Evolutionary conservation across 2,329 filamentous ascomycete genomes (phyloP).

Genomic region (Claviceps arundinis): DNA sequence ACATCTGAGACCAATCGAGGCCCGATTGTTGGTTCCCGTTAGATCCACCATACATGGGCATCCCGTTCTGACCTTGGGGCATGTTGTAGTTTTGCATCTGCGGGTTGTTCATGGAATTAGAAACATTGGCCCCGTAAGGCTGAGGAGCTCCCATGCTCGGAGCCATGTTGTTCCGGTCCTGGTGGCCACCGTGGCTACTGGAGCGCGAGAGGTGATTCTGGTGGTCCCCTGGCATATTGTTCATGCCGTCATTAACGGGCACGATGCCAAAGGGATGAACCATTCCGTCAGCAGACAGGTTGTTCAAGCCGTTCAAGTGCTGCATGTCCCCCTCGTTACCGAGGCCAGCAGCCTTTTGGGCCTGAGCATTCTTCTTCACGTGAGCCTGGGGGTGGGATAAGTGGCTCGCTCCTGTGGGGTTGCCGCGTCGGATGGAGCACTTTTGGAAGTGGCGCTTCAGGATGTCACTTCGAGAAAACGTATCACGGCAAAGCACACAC

Average conservation of each 20-base stretch:
- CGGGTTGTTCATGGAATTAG: conserved; percentile 50
- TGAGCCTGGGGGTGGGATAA: conserved; percentile 85
- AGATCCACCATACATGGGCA: conserved; percentile 49
- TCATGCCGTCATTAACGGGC: conserved; percentile 42
- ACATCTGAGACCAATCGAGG: conserved; percentile 69
- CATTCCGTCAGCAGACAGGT: conserved; percentile 43
- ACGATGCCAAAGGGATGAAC: conserved; percentile 45
- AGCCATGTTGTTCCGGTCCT: conserved; percentile 43
- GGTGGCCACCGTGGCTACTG: conserved; percentile 42
- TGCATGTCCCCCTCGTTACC: conserved; percentile 41
- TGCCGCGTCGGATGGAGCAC: conserved; percentile 90
- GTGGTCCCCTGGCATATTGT: conserved; percentile 46
- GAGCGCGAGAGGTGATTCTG: conserved; percentile 44
- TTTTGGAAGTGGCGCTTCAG: conserved; percentile 99
- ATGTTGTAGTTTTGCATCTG: conserved; percentile 53
- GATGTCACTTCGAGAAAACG: conserved; percentile 95
- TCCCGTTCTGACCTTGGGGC: conserved; percentile 48
- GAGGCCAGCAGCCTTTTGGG: conserved; percentile 41
- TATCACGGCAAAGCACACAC: conserved; percentile 95
- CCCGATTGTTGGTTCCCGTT: conserved; percentile 47
- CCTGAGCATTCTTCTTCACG: conserved; percentile 60
- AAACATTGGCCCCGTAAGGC: conserved; percentile 43
- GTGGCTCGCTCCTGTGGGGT: conserved; percentile 89
- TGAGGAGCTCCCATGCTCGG: conserved; percentile 39
- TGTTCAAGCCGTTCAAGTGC: conserved; percentile 48